Conservation (phyloP, 495 filamentous ascomycete species). For the Trypethelium eluteriae region DNA sequence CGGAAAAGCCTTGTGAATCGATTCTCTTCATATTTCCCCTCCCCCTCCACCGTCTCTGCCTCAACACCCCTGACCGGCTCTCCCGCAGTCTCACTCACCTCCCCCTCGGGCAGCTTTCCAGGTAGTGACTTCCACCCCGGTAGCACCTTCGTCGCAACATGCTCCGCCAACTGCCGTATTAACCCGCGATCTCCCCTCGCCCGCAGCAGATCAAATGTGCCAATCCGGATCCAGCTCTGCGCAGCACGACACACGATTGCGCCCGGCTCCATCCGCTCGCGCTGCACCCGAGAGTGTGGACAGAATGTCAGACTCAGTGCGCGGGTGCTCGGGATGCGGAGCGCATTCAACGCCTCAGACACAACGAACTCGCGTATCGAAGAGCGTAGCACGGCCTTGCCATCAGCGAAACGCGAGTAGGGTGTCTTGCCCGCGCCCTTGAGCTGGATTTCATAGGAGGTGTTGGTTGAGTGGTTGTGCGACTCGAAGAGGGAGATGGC, state of each 20-base stretch:
- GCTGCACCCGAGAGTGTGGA: constrained; percentile 60
- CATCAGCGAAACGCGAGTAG: constrained; percentile 95
- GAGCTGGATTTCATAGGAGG: constrained; percentile 80
- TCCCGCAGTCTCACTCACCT: constrained; percentile 33
- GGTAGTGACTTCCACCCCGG: constrained; percentile 76
- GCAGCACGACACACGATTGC: constrained; percentile 89
- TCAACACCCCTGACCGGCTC: constrained; percentile 45
- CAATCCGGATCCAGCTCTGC: constrained; percentile 83
- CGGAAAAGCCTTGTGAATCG: constrained; percentile 80
- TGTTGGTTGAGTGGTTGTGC: constrained; percentile 64
- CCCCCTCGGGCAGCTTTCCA: constrained; percentile 41
- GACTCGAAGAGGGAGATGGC: constrained; percentile 90
- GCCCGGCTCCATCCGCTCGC: constrained; percentile 84
- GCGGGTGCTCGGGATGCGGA: constrained; percentile 77
- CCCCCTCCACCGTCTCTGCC: constrained; percentile 53
- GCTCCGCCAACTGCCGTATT: constrained; percentile 66
- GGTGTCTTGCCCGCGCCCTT: constrained; percentile 91
- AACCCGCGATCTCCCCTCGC: constrained; percentile 70
- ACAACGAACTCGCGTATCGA: constrained; percentile 92
- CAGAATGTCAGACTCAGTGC: constrained; percentile 74
- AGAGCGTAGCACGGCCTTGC: constrained; percentile 82
- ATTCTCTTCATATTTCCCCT: constrained; percentile 61
- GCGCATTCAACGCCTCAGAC: constrained; percentile 70
- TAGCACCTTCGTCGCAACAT: constrained; percentile 78
- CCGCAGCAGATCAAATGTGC: constrained; percentile 84